These are phyloP conservation scores for Cercospora zeae-maydis DNA, from an alignment of 2,329 filamentous ascomycete genomes.

Conservation along the genomic window DNA sequence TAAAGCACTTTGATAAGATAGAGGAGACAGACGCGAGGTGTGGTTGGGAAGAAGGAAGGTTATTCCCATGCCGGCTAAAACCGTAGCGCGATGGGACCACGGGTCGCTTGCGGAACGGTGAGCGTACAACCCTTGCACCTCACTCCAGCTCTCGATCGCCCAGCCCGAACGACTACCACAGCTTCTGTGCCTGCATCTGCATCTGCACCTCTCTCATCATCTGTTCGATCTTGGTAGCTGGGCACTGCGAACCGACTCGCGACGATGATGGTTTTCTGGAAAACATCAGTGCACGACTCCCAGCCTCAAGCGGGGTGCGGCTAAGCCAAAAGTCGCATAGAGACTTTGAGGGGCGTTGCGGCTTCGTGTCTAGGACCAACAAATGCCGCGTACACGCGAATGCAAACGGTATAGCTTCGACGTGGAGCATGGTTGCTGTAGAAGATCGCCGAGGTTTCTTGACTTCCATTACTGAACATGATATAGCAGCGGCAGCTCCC, in stretches of 20 bases:
- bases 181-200: background rate
- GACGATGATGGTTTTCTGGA: background rate
- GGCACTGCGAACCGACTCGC: background rate
- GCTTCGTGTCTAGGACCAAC: background rate
- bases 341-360: background rate
- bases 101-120: background rate
- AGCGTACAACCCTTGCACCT: background rate
- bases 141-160: background rate
- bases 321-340: background rate
- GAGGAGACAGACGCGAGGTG: background rate
- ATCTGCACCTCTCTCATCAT: background rate
- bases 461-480: background rate
- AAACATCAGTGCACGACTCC: background rate
- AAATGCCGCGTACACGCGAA: background rate
- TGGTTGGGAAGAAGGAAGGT: background rate
- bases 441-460: background rate
- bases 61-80: background rate
- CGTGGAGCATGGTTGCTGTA: background rate
- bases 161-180: background rate
- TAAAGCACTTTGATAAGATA: too few species aligned
- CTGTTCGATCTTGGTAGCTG: background rate
- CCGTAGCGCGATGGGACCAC: background rate
- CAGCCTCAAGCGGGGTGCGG: slow-evolving; percentile 4
- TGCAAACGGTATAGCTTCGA: background rate
- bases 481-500: background rate